Percentiles rank a stretch among this genome's conserved stretches.
phyloP scores from a whole-genome alignment of 768 basidiomycete genomes.

The Lyophyllum shimeji region DNA sequence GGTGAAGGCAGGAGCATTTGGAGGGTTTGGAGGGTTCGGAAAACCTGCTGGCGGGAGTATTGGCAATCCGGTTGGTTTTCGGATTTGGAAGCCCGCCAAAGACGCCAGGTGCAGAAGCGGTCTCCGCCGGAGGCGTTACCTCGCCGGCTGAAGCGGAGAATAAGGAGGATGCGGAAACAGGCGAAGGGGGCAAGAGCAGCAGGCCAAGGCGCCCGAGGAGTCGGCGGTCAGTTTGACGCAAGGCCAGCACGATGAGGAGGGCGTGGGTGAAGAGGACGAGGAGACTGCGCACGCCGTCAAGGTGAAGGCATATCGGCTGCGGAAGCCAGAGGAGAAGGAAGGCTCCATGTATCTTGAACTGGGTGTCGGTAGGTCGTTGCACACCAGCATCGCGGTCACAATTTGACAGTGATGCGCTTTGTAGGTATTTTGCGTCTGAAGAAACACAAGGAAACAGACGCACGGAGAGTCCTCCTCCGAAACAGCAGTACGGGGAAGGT shows the following conservation, averaged over 20 bases:
- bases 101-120: constrained; percentile 18
- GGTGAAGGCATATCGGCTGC: constrained; percentile 63
- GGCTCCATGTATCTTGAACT: constrained; percentile 61
- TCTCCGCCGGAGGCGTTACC: neutral
- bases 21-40: constrained; percentile 32
- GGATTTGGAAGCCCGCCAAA: constrained; percentile 46
- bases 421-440: constrained; percentile 73
- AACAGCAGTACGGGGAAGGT: constrained; percentile 78
- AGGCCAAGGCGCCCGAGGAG: constrained; percentile 20
- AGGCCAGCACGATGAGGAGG: constrained; percentile 65
- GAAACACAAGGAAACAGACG: constrained; percentile 62
- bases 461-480: constrained; percentile 64
- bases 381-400: neutral
- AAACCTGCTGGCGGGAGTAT: constrained; percentile 43
- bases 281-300: constrained; percentile 59
- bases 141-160: constrained; percentile 5
- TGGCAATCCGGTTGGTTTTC: constrained; percentile 66
- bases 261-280: constrained; percentile 82
- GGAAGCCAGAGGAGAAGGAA: constrained; percentile 43
- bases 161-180: constrained; percentile 7
- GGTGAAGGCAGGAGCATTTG: constrained; percentile 21
- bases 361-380: constrained; percentile 55
- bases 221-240: constrained; percentile 22
- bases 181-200: constrained; percentile 14
- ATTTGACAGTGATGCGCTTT: neutral